Base-by-base conservation (phyloP, 495 filamentous ascomycete species). In the Neurospora discreta region DNA sequence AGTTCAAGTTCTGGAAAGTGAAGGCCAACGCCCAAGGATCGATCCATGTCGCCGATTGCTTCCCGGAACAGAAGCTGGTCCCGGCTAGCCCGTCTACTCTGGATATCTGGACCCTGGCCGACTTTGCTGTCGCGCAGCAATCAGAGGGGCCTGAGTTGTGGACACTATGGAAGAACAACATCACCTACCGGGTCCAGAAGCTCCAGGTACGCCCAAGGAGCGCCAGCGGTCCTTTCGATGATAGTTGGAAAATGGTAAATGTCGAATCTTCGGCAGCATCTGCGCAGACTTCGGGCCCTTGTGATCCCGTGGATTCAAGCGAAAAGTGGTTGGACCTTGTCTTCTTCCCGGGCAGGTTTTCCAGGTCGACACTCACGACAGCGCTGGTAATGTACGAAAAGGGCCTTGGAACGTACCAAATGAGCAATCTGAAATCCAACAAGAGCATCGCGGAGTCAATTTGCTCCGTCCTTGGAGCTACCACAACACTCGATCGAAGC, bases 1-100 rank as follows among this genome's bases (percentile, higher is more conserved):
- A 93, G 74, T 98, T 99, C 87, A 98, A 98, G 80, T 94, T 99
- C 81, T 99, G 94, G 93, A 89, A 87, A 69, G 86, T 94, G 3
- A 85, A 86, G 71, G 87, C 90, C 18, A 87, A 89, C 38, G 84
- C 89, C 58, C 86, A 86, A 40, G 87, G 87, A 23, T 85, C 85
- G 8, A 78, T 92, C 9, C 87, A 89, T 11, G 84, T 97, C 20
- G 84, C 86, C 69, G 94, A 97, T 77, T 79, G 92, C 30, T 92
- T 89, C 70, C 84, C 91, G 0, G 84, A 87, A 30, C 70, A 81
- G 15, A 78, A 80, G 6, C 84, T 99, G 38, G 82, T 89, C 58
- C 93, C 96, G 0, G 86, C 81, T 69, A 90, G 85, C 72, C 90
- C 85, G 69, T 89, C 85, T 72, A 91, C 90, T 68, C 89, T 90